Evolutionary conservation across 176 grass and related monocot genomes (phyloP).

Genomic region (Luzula sylvatica): DNA sequence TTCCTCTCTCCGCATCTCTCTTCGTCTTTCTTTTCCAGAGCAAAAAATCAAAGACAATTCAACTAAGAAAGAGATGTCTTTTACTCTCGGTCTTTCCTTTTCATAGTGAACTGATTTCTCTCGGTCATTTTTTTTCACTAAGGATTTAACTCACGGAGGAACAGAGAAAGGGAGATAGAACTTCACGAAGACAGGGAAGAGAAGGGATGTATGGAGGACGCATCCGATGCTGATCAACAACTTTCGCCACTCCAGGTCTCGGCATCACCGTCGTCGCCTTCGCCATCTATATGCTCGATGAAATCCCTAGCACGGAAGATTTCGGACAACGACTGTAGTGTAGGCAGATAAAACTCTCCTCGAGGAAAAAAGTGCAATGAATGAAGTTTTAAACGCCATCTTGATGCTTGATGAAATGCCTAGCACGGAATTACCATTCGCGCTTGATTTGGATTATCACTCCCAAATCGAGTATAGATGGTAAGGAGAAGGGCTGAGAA

Average conservation of each 20-base stretch:
- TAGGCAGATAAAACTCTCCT: no score
- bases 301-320: conserved; percentile 79
- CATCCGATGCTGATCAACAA: conserved; percentile 76
- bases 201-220: conserved; percentile 83
- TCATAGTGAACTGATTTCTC: no score
- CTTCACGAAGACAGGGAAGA: conserved; percentile 48
- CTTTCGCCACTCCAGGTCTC: conserved; percentile 65
- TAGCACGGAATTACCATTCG: conserved; percentile 40
- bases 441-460: conserved; percentile 72
- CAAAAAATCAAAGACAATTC: no score
- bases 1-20: no score
- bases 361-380: no score
- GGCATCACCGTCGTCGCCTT: conserved; percentile 94
- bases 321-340: no score
- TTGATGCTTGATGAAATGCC: conserved; percentile 43
- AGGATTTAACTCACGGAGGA: no score
- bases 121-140: no score
- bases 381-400: no score
- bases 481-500: conserved; percentile 89
- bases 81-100: no score
- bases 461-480: conserved; percentile 94
- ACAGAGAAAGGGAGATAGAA: conserved; percentile 17
- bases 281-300: conserved; percentile 83
- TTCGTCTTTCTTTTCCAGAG: no score
- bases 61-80: no score